Conservation (phyloP, 1,284 basidiomycete species). For the Leccinum solheimii region DNA sequence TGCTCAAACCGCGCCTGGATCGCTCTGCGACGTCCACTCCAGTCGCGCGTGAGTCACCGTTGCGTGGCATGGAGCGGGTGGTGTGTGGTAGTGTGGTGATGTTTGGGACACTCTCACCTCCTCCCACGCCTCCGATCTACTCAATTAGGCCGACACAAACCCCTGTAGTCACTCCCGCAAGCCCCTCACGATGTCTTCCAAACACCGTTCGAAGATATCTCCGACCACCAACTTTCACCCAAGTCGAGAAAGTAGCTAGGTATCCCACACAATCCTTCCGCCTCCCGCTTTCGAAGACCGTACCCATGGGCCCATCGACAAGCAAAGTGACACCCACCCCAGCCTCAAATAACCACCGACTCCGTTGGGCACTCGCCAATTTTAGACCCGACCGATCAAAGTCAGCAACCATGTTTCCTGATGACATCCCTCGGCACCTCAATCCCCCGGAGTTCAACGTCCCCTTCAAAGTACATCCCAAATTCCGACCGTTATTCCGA, state of each 20-base stretch:
- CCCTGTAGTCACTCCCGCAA: too few relatives aligned
- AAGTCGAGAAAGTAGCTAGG: too few relatives aligned
- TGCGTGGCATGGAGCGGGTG: too few relatives aligned
- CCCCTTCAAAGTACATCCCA: neutral
- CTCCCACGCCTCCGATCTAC: neutral
- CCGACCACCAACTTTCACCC: neutral
- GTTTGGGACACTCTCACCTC: neutral
- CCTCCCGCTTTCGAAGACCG: neutral
- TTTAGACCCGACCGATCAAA: neutral
- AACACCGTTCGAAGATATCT: neutral
- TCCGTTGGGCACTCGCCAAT: neutral
- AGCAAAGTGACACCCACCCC: neutral
- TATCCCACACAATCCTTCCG: neutral
- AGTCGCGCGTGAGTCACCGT: neutral
- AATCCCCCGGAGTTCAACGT: neutral
- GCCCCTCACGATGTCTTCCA: too few relatives aligned
- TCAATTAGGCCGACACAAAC: too few relatives aligned
- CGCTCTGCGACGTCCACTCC: neutral
- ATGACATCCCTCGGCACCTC: constrained; percentile 1
- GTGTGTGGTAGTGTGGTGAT: neutral
- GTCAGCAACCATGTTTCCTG: neutral
- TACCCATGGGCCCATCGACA: neutral
- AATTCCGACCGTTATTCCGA: neutral
- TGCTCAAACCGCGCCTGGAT: neutral
- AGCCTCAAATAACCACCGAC: neutral